Evolutionary conservation across 2,329 filamentous ascomycete species (phyloP).

Genomic region (Acrocalymma vagum): DNA sequence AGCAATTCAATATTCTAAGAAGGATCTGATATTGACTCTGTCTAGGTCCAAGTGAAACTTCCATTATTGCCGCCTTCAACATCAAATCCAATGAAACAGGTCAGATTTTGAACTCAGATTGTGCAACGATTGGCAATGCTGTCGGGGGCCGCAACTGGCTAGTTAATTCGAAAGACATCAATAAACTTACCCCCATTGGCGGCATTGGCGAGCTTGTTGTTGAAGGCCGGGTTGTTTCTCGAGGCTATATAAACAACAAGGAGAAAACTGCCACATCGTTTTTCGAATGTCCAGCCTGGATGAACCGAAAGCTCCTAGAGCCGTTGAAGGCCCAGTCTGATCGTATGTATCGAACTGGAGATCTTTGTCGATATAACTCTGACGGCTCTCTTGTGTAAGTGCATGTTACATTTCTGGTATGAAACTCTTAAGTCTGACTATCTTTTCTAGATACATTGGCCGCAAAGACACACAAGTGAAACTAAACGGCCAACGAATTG

Average conservation of each 20-base stretch:
- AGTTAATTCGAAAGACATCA: slow-evolving; percentile 39
- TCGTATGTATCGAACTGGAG: slow-evolving; percentile 14
- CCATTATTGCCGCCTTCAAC: not conserved
- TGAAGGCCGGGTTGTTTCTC: slow-evolving; percentile 4
- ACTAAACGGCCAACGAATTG: slow-evolving; percentile 39
- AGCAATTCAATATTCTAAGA: too few relatives aligned
- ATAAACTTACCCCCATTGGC: slow-evolving; percentile 4
- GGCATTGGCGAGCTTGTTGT: slow-evolving; percentile 9
- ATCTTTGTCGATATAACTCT: slow-evolving; percentile 17
- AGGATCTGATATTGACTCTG: too few relatives aligned
- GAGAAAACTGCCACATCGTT: slow-evolving; percentile 9
- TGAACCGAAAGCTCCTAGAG: slow-evolving; percentile 4
- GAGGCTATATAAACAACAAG: slow-evolving; percentile 13
- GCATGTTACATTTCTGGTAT: too few relatives aligned
- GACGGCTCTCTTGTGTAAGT: too few relatives aligned
- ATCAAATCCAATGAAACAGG: too few relatives aligned
- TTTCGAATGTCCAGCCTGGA: slow-evolving; percentile 13
- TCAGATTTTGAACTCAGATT: too few relatives aligned
- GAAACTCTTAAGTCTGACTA: too few relatives aligned
- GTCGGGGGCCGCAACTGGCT: slow-evolving; percentile 34
- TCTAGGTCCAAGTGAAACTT: slow-evolving; percentile 13
- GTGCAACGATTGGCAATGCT: slow-evolving; percentile 18
- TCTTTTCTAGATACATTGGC: too few relatives aligned
- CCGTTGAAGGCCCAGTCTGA: too few relatives aligned
- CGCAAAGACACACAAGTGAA: too few relatives aligned